These are phyloP conservation scores for Aspergillus proliferans DNA, from an alignment of 2,329 filamentous ascomycete genomes.

Conservation along the genomic window DNA sequence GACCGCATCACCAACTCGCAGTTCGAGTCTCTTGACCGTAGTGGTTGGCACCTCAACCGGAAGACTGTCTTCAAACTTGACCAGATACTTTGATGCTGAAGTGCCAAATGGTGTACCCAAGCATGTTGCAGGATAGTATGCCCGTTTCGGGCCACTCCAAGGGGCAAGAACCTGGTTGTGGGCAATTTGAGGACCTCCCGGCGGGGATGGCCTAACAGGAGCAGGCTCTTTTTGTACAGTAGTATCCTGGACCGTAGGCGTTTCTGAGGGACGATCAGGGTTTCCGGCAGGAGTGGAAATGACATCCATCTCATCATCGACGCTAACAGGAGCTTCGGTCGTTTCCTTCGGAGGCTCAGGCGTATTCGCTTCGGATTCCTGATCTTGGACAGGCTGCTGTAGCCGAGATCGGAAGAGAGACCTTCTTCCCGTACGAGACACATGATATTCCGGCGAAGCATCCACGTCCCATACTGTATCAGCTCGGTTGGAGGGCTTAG, in stretches of 20 bases:
- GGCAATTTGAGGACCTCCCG: slow-evolving; percentile 25
- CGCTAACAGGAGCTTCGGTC: too few relatives aligned
- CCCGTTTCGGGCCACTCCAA: slow-evolving; percentile 50
- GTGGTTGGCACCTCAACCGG: slow-evolving; percentile 35
- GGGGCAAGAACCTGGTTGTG: slow-evolving; percentile 53
- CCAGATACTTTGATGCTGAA: slow-evolving; percentile 37
- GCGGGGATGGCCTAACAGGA: slow-evolving; percentile 1
- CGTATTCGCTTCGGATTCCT: too few relatives aligned
- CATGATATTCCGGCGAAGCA: slow-evolving; percentile 23
- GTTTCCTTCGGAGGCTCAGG: neutral
- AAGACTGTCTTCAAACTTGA: slow-evolving; percentile 41
- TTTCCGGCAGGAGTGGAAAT: slow-evolving; percentile 6
- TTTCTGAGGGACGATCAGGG: neutral
- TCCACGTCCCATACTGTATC: slow-evolving; percentile 34
- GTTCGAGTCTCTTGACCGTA: slow-evolving; percentile 39
- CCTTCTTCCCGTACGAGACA: slow-evolving; percentile 11
- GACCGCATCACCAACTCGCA: slow-evolving; percentile 40
- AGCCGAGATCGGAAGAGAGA: slow-evolving; percentile 6
- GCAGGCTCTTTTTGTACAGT: slow-evolving; percentile 3
- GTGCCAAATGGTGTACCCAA: slow-evolving; percentile 40
- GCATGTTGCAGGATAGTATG: slow-evolving; percentile 58
- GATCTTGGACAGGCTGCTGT: slow-evolving; percentile 1
- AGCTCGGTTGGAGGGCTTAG: slow-evolving; percentile 16
- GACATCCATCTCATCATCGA: too few relatives aligned
- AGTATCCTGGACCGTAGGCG: slow-evolving; percentile 1